Base-by-base conservation (phyloP, 2,329 filamentous ascomycete genomes). In the Neurospora sp. region DNA sequence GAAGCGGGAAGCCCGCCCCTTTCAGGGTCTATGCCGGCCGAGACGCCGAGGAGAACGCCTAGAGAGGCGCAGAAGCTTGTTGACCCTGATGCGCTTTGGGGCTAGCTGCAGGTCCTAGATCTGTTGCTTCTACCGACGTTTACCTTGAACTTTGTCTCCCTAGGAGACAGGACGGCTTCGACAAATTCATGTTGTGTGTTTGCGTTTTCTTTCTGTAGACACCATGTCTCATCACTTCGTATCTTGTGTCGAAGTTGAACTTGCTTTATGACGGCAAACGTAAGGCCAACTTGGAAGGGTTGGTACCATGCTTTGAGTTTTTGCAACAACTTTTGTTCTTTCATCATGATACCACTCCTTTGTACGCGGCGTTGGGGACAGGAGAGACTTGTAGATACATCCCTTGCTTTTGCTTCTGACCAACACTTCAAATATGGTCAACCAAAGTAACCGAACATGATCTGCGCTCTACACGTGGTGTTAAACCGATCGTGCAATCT, bases 1-100 rank as follows among this genome's bases (percentile, higher is more conserved):
- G 68, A 71, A 37, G 52, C 52, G 52, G 41, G 65, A 23, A 71
- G 66, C 23, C 69, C 52, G 12, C 43, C 46, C 62, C 38, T 41
- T 33, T 37, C 33, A 33, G 23, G 37, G 23, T 38, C 41, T 23
- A 28, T 62, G 36, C 46, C 66, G n/a, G 38, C 8, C 10, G 66
- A 68, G 6, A 43, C 46, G 66, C 39, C 62, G 65, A 65, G 65
- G 46, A 67, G 67, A 41, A 66, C 41, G 33, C 67, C 46, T 28
- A 28, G 57, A 37, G 41, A 67, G 41, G 69, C 19, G 12, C 39
- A 52, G n/a, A 40, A 69, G 41, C 62, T 69, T 38, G 68, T 69
- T 36, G 66, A 67, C 43, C 68, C 68, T 17, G 46, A 69, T 46
- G 38, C 65, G 33, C 28, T 69, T 40, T 69, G 68, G 68, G 33